Evolutionary conservation across 2,329 filamentous ascomycete genomes (phyloP), one percentile per base, ranked within the genome.

Genomic region (Ophidiomyces ophidiicola): DNA sequence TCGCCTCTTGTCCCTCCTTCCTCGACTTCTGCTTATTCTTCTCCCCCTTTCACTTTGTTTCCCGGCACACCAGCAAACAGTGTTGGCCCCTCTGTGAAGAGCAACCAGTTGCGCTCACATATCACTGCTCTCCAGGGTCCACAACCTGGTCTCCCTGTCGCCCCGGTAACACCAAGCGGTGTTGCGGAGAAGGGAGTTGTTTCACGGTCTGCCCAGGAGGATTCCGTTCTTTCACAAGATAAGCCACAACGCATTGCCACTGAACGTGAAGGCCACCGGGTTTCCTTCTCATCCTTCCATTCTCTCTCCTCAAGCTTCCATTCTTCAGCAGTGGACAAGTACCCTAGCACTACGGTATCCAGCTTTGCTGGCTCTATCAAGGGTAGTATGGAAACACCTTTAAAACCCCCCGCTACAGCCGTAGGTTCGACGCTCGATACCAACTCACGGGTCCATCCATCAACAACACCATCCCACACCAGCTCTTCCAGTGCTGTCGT

Each of bases 211-310:
- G 15, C 29, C n/a, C 39, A 11, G 25, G 38, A 36, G 36, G 23
- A 34, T 35, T 30, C 38, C 19, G 12, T 12, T 12, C 12, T 21
- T 24, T 29, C 30, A 15, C 18, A 21, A 36, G 17, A 29, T 14
- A 29, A 35, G 32, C 23, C 15, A 14, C 39, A 41, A 36, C 44
- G 41, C 24, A 36, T 20, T 23, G n/a, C 40, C 20, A 36, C 41
- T 25, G 41, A 44, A 20, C 31, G 39, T 15, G 66, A 78, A 26
- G 66, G 66, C 31, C 80, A 82, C 51, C 75, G 82, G 36, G 67
- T 81, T 54, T 86, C 81, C 17, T 71, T 80, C 44, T 82, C 79
- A 5, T 87, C 82, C 1, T 63, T 83, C 36, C 80, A 81, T 53
- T 84, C 80, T 21, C 61, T 55, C 12, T 48, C 45, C 32, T 48